phyloP scores from a whole-genome alignment of 106 monocot genomes.

The Phalaenopsis equestris region DNA sequence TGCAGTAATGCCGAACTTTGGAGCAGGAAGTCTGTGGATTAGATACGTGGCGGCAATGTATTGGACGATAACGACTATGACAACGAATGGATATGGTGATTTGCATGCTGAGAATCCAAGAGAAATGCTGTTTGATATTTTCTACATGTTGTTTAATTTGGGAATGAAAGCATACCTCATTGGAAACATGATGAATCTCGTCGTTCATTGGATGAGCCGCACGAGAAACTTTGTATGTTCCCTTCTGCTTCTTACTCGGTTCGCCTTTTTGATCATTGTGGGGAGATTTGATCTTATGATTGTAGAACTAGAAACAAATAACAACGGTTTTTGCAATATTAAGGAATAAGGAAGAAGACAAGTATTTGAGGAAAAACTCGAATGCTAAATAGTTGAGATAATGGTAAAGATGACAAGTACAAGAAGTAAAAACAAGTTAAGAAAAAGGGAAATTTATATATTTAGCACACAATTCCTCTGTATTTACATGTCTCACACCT shows the following conservation, averaged over 20 bases:
- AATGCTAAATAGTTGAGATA: not conserved
- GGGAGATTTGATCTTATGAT: not conserved
- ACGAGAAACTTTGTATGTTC: slow-evolving; percentile 66
- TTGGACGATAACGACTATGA: slow-evolving; percentile 77
- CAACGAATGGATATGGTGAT: slow-evolving; percentile 74
- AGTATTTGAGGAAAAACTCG: not conserved
- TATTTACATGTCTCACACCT: too few species aligned
- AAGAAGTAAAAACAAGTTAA: not conserved
- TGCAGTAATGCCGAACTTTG: slow-evolving; percentile 44
- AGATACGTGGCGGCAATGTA: slow-evolving; percentile 65
- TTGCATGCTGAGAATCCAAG: slow-evolving; percentile 63
- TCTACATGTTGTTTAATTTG: slow-evolving; percentile 81
- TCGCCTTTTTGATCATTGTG: not conserved
- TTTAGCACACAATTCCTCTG: too few species aligned
- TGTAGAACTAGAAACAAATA: not conserved
- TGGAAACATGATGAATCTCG: slow-evolving; percentile 79
- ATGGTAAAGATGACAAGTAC: not conserved
- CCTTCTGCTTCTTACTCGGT: slow-evolving; percentile 7
- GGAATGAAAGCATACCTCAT: slow-evolving; percentile 69
- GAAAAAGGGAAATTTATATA: too few species aligned
- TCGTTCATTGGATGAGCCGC: slow-evolving; percentile 70
- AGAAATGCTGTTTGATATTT: slow-evolving; percentile 66
- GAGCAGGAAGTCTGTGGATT: slow-evolving; percentile 45
- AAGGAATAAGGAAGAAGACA: not conserved
- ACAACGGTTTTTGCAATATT: not conserved